A percentile compares a stretch with the other conserved stretches of the same genome.
Conservation (phyloP, 1,139 yeast species). For the Taiozyma sp. region DNA sequence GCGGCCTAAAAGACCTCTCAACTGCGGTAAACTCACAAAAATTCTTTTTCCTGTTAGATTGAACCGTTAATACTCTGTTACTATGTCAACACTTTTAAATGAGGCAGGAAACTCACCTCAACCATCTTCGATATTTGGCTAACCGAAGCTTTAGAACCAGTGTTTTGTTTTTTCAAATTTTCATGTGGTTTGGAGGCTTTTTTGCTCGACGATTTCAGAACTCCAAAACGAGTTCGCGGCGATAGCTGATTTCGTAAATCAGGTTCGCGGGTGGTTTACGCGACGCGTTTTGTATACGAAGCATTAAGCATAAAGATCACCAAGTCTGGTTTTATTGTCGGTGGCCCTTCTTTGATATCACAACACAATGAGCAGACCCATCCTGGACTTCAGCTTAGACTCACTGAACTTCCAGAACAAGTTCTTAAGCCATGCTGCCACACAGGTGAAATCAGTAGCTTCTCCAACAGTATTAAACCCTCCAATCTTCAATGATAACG, state of each 20-base stretch:
- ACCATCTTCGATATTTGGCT: not conserved
- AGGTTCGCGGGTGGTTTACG: not conserved
- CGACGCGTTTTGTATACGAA: not conserved
- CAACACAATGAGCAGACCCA: conserved; percentile 13
- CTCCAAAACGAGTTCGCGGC: not conserved
- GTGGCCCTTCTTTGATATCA: not conserved
- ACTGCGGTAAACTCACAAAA: conserved; percentile 8
- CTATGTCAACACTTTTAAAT: not conserved
- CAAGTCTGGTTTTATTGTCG: not conserved
- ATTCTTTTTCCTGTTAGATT: conserved; percentile 9
- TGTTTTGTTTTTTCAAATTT: not conserved
- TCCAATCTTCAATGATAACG: not conserved
- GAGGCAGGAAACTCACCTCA: not conserved
- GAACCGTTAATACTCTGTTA: conserved; percentile 3
- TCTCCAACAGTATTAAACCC: not conserved
- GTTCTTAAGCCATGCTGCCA: conserved; percentile 4
- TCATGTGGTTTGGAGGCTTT: not conserved
- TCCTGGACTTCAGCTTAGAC: conserved; percentile 15
- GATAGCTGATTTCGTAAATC: not conserved
- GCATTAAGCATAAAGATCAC: not conserved
- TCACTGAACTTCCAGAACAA: conserved; percentile 18
- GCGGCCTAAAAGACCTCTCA: not conserved
- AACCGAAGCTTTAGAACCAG: not conserved
- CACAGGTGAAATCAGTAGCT: not conserved
- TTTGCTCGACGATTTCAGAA: not conserved